These are phyloP conservation scores for Echites panduratus DNA, from an alignment of 257 asterid species.

Conservation along the genomic window DNA sequence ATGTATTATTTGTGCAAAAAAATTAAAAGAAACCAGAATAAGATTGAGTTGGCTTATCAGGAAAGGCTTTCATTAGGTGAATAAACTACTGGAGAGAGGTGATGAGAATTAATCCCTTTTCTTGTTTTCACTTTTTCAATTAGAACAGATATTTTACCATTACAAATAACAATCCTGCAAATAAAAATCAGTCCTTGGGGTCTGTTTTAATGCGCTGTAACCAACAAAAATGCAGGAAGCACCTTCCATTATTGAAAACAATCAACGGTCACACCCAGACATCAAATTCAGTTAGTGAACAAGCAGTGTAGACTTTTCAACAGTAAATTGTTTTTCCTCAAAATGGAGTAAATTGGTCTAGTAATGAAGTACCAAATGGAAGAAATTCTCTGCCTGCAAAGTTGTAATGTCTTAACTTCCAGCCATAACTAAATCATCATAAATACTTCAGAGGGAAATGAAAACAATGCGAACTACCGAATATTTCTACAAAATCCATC, in stretches of 20 bases:
- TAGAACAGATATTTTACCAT: not conserved
- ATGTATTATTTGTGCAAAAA: not conserved
- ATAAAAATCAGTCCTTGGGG: not conserved
- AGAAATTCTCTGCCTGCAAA: not conserved
- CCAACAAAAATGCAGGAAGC: not conserved
- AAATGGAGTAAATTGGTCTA: not conserved
- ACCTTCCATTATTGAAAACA: not conserved
- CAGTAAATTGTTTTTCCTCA: not conserved
- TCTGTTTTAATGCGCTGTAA: too few species aligned
- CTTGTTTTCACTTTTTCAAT: not conserved
- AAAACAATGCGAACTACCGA: not conserved
- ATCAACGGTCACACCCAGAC: not conserved
- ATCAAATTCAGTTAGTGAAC: not conserved
- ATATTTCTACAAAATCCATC: not conserved
- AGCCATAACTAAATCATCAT: not conserved
- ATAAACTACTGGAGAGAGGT: not conserved
- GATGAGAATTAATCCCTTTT: not conserved
- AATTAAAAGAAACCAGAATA: not conserved
- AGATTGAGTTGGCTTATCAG: not conserved
- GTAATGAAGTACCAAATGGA: not conserved
- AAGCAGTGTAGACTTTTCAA: not conserved
- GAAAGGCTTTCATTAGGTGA: not conserved
- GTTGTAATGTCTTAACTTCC: not conserved
- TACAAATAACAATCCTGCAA: not conserved
- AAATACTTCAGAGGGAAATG: not conserved